These are phyloP conservation scores for Breynia disticha DNA, from an alignment of 441 rosid genomes.

Conservation along the genomic window DNA sequence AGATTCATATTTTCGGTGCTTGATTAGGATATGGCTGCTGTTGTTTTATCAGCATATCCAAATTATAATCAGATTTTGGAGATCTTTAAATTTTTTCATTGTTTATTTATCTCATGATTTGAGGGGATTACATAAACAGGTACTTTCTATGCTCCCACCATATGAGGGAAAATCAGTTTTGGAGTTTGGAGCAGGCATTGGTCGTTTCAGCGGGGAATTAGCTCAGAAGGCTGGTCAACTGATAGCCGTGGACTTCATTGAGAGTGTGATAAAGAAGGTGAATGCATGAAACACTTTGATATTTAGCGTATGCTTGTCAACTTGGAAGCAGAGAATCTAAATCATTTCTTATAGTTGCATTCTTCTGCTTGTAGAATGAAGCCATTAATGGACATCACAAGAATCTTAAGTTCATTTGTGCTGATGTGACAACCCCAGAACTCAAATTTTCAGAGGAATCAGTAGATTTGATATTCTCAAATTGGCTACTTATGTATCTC, in stretches of 20 bases:
- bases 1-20: background rate
- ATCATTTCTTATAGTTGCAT: conserved; percentile 8
- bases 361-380: conserved; percentile 51
- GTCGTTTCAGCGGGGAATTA: conserved; percentile 84
- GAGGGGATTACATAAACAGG: conserved; percentile 28
- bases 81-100: background rate
- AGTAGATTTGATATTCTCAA: conserved; percentile 78
- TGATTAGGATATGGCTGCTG: background rate
- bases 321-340: background rate
- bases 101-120: conserved; percentile 2
- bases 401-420: conserved; percentile 81
- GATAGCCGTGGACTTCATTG: conserved; percentile 82
- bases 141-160: conserved; percentile 74
- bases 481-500: conserved; percentile 96
- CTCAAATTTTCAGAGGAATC: conserved; percentile 53
- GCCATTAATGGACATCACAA: conserved; percentile 65
- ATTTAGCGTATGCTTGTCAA: conserved; percentile 2
- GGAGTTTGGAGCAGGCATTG: conserved; percentile 94
- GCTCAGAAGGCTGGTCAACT: conserved; percentile 75
- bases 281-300: background rate
- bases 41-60: background rate
- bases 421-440: conserved; percentile 79
- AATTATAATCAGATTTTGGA: background rate
- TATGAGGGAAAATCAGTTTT: conserved; percentile 67
- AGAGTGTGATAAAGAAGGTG: conserved; percentile 76